phyloP scores from a whole-genome alignment of 495 filamentous ascomycete genomes.

The Penicillium longicatenatum region DNA sequence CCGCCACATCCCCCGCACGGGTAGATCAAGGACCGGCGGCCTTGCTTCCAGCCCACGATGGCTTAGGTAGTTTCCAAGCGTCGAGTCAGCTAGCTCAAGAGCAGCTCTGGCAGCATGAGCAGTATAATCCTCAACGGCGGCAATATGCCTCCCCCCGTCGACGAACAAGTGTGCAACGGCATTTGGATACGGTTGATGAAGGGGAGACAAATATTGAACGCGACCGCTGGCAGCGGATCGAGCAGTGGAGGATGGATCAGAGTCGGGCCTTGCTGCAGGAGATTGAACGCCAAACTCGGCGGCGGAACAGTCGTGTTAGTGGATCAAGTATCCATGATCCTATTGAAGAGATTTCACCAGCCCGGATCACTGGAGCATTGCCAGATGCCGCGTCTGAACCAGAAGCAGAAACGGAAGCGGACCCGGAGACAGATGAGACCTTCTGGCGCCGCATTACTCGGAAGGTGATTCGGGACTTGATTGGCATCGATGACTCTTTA shows the following conservation, averaged over 20 bases:
- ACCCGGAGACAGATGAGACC: slow-evolving; percentile 53
- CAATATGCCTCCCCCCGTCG: slow-evolving; percentile 37
- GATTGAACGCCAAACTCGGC: slow-evolving; percentile 81
- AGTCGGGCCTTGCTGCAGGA: slow-evolving; percentile 81
- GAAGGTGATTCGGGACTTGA: slow-evolving; percentile 81
- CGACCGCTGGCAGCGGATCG: slow-evolving; percentile 79
- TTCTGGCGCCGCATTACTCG: slow-evolving; percentile 83
- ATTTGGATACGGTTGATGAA: slow-evolving; percentile 65
- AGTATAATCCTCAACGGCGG: slow-evolving; percentile 68
- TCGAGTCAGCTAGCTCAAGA: slow-evolving; percentile 64
- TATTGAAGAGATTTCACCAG: slow-evolving; percentile 20
- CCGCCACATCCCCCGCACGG: slow-evolving; percentile 46
- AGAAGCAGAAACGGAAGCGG: slow-evolving; percentile 19
- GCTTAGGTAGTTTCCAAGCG: slow-evolving; percentile 77
- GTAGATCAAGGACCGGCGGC: slow-evolving; percentile 56
- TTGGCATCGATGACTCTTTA: slow-evolving; percentile 86
- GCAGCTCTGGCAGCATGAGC: slow-evolving; percentile 82
- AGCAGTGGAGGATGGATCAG: slow-evolving; percentile 90
- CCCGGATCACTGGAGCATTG: slow-evolving; percentile 25
- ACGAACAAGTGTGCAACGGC: slow-evolving; percentile 62
- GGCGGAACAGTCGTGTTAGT: slow-evolving; percentile 43
- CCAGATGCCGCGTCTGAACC: slow-evolving; percentile 20
- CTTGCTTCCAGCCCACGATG: slow-evolving; percentile 88
- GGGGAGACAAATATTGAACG: slow-evolving; percentile 55
- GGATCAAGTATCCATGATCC: slow-evolving; percentile 33